Evolutionary conservation across 129 eudicot genomes (phyloP).

Genomic region (Helianthus tuberosus): DNA sequence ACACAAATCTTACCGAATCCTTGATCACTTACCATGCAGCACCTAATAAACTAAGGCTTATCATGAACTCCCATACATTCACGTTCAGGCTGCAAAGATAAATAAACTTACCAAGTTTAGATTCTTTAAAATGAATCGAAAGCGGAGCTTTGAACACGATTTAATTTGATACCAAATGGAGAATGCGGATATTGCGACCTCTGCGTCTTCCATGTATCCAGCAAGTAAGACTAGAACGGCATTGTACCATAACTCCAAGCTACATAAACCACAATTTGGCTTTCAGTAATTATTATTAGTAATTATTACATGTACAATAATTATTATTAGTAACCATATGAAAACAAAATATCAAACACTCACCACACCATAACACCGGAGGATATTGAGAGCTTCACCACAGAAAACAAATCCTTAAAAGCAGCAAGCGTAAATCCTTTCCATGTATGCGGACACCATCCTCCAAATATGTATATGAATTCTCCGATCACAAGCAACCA

Average conservation of each 20-base stretch:
- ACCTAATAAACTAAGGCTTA: conserved; percentile 63
- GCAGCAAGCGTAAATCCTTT: conserved; percentile 52
- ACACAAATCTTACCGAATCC: background rate
- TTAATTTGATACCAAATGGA: conserved; percentile 41
- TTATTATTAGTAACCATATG: background rate
- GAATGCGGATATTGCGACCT: no score
- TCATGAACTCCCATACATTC: conserved; percentile 57
- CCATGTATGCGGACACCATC: conserved; percentile 65
- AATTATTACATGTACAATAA: no score
- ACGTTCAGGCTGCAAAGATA: conserved; percentile 50
- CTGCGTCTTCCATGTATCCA: no score
- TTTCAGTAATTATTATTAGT: no score
- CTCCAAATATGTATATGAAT: background rate
- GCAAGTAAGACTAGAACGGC: no score
- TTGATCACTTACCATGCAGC: conserved; percentile 60
- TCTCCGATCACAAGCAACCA: conserved; percentile 42
- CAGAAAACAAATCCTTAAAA: conserved; percentile 54
- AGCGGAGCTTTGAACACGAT: background rate
- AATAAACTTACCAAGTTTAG: background rate
- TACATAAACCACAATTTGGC: conserved; percentile 18
- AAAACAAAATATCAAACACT: background rate
- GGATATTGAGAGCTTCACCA: conserved; percentile 58
- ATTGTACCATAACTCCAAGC: conserved; percentile 71
- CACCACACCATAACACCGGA: conserved; percentile 75
- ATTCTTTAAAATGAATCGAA: background rate